These are phyloP conservation scores for Hibiscus tridactylites DNA, from an alignment of 345 rosid genomes.

Conservation along the genomic window DNA sequence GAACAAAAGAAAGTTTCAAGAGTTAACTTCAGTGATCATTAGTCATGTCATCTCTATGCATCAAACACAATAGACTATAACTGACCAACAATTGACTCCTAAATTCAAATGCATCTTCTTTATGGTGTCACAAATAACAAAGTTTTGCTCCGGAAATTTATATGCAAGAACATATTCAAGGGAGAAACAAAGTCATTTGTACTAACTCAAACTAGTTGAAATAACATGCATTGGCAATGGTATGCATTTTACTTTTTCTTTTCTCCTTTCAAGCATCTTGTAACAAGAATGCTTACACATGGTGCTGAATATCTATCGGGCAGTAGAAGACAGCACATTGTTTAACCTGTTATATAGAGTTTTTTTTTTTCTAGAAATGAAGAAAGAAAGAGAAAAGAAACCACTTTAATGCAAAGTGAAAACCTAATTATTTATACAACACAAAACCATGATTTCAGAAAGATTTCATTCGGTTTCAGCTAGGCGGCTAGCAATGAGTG, in stretches of 20 bases:
- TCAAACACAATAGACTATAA: neutral
- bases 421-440: neutral
- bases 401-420: neutral
- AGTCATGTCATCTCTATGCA: neutral
- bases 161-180: neutral
- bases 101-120: neutral
- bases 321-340: neutral
- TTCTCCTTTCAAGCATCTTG: neutral
- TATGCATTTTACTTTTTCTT: neutral
- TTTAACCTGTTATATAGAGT: neutral
- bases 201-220: neutral
- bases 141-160: neutral
- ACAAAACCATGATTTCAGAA: neutral
- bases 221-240: neutral
- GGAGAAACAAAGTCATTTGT: neutral
- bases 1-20: neutral
- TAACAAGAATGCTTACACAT: neutral
- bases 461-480: neutral
- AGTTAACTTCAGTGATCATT: neutral
- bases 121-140: neutral
- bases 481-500: neutral
- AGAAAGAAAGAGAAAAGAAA: neutral
- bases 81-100: neutral
- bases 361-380: neutral
- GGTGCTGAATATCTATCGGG: neutral